Base-by-base conservation (phyloP, 768 basidiomycete genomes). In the Suillus plorans region DNA sequence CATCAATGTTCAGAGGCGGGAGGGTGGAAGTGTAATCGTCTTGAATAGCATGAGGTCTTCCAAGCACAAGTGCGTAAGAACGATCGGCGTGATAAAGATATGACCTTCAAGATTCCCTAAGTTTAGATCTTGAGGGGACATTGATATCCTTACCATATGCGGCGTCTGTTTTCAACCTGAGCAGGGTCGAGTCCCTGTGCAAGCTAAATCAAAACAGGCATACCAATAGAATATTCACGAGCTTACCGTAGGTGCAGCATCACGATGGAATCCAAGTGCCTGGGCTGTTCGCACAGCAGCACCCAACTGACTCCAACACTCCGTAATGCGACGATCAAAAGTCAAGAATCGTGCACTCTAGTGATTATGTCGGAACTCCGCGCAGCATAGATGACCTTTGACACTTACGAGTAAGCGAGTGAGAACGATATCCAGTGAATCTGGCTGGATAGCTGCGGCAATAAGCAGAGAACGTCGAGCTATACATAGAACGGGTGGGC, bases 281-380 rank as follows among this genome's bases (percentile, higher is more conserved):
- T 97, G 95, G 10, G 95, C 95, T 39, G 95, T 97, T 65, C 95
- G 80, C 16, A 98, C 89, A 57, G 94, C 94, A 7, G 95, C 95
- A 42, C 95, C 95, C 20, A 98, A 81, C 71, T 97, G 94, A 73
- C 92, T 94, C 94, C 95, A 98, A 71, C 95, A 95, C 78, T 97
- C 95, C 9, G 95, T 95, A 64, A 97, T 91, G 56, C 92, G 87
- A 57, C 91, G 86, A 72, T 94, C 91, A 71, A 93, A 85, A 5
- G 85, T 81, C 58, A 87, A 73, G 69, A 86, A 85, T 67, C 92
- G 80, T 62, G 94, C 93, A 60, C 85, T 87, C 87, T 89, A 69
- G 22, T n/a, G 62, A 16, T 42, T 14, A 12, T 28, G 25, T 59
- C 16, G 39, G 41, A 59, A 42, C 25, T 18, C 18, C 10, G 18